A percentile compares a stretch with the other conserved stretches of the same genome.
These are phyloP conservation scores for Neofusicoccum parvum DNA, from an alignment of 2,329 filamentous ascomycete species.

Conservation along the genomic window DNA sequence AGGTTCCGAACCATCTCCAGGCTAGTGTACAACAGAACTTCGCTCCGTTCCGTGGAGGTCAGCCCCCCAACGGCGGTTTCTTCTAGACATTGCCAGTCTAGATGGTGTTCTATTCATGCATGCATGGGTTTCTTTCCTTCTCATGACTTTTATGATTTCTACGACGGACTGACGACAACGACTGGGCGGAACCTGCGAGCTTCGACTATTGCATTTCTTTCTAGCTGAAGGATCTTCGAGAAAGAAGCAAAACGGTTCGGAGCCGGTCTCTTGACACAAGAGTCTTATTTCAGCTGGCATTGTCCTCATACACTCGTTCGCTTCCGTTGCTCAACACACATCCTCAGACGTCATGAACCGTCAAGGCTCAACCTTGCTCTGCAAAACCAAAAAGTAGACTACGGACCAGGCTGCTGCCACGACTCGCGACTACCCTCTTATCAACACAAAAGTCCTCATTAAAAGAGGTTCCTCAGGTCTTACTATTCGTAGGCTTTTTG, in stretches of 20 bases:
- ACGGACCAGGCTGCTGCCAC: slow-evolving; percentile 5
- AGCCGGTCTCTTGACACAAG: slow-evolving; percentile 14
- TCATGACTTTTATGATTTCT: slow-evolving; percentile 6
- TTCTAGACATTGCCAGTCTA: background rate
- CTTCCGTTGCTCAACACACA: background rate
- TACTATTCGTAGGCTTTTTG: background rate
- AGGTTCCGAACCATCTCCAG: slow-evolving; percentile 38
- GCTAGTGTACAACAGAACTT: slow-evolving; percentile 38
- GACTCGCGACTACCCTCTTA: background rate
- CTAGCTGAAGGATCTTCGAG: background rate
- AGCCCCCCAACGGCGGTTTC: slow-evolving; percentile 6
- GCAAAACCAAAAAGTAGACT: background rate
- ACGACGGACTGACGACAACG: slow-evolving; percentile 6
- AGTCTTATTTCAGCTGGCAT: background rate
- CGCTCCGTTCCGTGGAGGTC: background rate
- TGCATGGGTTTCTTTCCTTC: background rate
- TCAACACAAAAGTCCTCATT: slow-evolving; percentile 3
- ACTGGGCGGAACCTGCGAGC: background rate
- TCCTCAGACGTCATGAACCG: slow-evolving; percentile 5
- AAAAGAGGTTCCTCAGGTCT: background rate
- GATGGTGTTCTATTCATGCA: background rate
- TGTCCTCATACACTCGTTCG: background rate
- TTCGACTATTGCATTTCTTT: slow-evolving; percentile 8
- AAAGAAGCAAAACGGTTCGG: background rate
- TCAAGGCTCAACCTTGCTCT: background rate